phyloP scores from a whole-genome alignment of 257 asterid species.

The Solanum medicagineum region DNA sequence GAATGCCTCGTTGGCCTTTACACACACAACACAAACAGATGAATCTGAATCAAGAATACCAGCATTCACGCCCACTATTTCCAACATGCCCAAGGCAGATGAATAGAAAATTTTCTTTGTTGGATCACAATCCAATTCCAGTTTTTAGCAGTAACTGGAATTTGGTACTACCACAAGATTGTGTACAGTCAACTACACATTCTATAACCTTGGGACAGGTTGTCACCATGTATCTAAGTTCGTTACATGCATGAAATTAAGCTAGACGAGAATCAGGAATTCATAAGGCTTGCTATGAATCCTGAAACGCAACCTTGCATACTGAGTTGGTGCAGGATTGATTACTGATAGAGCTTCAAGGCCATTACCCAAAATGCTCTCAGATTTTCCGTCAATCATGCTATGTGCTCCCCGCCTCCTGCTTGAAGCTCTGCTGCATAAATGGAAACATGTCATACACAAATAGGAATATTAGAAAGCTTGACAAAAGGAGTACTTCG shows the following conservation, averaged over 20 bases:
- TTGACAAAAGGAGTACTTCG: background rate
- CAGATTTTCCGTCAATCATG: background rate
- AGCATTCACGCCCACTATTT: background rate
- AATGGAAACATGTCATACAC: background rate
- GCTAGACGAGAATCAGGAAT: background rate
- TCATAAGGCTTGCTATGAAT: background rate
- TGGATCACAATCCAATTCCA: background rate
- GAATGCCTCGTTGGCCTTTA: background rate
- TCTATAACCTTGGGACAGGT: background rate
- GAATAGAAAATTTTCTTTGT: background rate
- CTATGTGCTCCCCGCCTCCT: background rate
- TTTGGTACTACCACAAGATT: background rate
- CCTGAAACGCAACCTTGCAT: background rate
- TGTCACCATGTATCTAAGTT: background rate
- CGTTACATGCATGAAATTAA: background rate
- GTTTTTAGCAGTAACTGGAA: background rate
- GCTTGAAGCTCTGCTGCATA: background rate
- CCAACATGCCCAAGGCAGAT: background rate
- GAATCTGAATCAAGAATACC: background rate
- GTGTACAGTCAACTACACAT: background rate
- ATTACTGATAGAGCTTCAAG: background rate
- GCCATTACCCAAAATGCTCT: background rate
- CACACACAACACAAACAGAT: background rate
- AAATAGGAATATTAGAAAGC: background rate
- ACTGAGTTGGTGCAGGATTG: background rate